A percentile compares a stretch with the other conserved stretches of the same genome.
Evolutionary conservation across 148 eudicot species (phyloP).

Genomic region (Camellia lanceoleosa): DNA sequence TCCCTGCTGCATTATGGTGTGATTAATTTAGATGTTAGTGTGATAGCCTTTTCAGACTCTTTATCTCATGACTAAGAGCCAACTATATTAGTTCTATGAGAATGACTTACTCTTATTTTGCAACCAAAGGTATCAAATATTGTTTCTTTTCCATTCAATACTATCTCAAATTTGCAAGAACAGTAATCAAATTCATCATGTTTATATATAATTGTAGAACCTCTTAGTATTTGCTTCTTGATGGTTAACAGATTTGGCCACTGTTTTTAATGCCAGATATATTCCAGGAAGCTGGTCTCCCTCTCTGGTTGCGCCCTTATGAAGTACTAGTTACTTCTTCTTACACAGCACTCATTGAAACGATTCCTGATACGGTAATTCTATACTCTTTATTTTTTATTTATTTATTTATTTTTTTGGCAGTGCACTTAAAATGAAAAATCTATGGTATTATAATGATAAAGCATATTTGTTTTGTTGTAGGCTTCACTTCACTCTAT

Average conservation of each 20-base stretch:
- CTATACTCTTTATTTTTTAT: not conserved
- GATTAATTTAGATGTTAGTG: not conserved
- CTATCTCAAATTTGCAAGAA: not conserved
- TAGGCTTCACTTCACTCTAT: slow-evolving; percentile 98
- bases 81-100: not conserved
- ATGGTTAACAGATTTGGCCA: not conserved
- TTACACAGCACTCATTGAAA: slow-evolving; percentile 96
- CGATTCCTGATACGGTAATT: slow-evolving; percentile 96
- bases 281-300: slow-evolving; percentile 99
- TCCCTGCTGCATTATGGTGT: not conserved
- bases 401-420: not conserved
- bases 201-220: not conserved
- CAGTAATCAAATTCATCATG: not conserved
- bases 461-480: slow-evolving; percentile 12
- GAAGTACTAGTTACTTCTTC: slow-evolving; percentile 98
- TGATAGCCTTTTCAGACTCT: not conserved
- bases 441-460: slow-evolving; percentile 9
- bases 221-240: not conserved
- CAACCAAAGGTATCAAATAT: not conserved
- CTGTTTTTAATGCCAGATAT: slow-evolving; percentile 59
- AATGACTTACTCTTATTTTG: not conserved
- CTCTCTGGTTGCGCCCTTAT: slow-evolving; percentile 96
- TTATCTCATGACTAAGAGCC: not conserved
- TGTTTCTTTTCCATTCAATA: not conserved
- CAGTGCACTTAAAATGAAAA: not conserved